Conservation (phyloP, 345 rosid genomes). For the Lepidium didymum region DNA sequence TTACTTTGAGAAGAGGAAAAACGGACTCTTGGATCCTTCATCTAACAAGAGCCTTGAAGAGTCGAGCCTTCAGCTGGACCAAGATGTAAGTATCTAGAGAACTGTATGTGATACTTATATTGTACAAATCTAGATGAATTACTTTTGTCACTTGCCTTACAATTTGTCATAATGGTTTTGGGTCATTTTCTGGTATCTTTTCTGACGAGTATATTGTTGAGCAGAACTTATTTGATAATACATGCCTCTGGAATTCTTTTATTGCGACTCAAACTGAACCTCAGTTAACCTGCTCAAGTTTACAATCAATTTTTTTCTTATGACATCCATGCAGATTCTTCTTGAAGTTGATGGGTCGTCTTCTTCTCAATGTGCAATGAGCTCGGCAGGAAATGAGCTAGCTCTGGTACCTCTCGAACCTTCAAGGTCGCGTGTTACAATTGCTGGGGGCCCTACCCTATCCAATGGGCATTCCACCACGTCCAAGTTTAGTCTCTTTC, state of each 20-base stretch:
- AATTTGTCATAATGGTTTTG: not conserved
- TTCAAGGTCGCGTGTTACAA: constrained; percentile 54
- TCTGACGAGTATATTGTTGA: not conserved
- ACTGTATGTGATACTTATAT: not conserved
- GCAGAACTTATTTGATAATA: constrained; percentile 11
- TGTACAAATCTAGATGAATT: not conserved
- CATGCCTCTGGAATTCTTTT: not conserved
- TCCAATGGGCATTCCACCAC: constrained; percentile 71
- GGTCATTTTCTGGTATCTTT: not conserved
- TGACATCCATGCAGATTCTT: constrained; percentile 53
- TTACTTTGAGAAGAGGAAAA: constrained; percentile 53
- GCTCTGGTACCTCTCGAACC: constrained; percentile 86
- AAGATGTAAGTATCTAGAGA: constrained; percentile 52
- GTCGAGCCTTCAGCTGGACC: constrained; percentile 81
- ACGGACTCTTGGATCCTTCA: constrained; percentile 31
- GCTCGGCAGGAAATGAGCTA: constrained; percentile 70
- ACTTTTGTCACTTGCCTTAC: not conserved
- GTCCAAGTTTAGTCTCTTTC: constrained; percentile 33
- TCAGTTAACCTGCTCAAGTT: not conserved
- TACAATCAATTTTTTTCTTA: not conserved
- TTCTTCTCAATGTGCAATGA: constrained; percentile 47
- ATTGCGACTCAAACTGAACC: not conserved
- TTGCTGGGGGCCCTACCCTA: constrained; percentile 77
- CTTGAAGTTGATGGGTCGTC: constrained; percentile 53
- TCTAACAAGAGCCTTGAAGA: constrained; percentile 54